Base-by-base conservation (phyloP, 2,329 filamentous ascomycete genomes). In the Helicocarpus griseus region DNA sequence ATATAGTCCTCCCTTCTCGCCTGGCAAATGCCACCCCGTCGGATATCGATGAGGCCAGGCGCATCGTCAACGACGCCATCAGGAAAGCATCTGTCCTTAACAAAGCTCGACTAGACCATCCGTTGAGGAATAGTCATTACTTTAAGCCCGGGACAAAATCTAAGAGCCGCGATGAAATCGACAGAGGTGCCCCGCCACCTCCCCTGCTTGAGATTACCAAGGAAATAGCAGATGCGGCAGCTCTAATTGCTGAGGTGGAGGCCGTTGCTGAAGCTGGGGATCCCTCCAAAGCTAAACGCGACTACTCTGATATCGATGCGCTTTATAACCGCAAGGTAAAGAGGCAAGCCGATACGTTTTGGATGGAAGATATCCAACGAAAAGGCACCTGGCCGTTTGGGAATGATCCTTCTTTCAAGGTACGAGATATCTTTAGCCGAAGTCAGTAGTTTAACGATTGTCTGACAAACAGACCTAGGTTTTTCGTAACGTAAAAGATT, bases 401-500 rank as follows among this genome's bases (percentile, higher is more conserved):
- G 13, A 47, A 51, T 29, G 43, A 51, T 17, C 40, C 22, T 39
- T 45, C 49, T 14, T 39, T 44, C 43, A 29, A 51, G 46, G 46
- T 49, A 22, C 22, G 29, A 28, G 28, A 9, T 47, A 22, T 7
- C 19, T 14, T 2, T 24, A 11, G 9, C 14, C 44, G 22, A 33
- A 21, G 21, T 7, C n/a, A 7, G 24, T 17, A n/a, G 9, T 22
- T 46, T 28, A 6, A 29, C 19, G n/a, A 6, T 47, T 47, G 11
- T 33, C 44, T 47, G 24, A 47, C 14, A 22, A 2, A 26, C 5
- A 22, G 9, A 9, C 8, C 19, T 4, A 52, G 44, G 45, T 52
- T 52, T 52, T 52, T 26, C 50, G 50, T 9, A 41, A 52, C 35
- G 46, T 53, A 8, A 45, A 28, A 24, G 46, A 53, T 9, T 53